Conservation (phyloP, 169 alveolate genomes). For the Plasmodium vivax region DNA sequence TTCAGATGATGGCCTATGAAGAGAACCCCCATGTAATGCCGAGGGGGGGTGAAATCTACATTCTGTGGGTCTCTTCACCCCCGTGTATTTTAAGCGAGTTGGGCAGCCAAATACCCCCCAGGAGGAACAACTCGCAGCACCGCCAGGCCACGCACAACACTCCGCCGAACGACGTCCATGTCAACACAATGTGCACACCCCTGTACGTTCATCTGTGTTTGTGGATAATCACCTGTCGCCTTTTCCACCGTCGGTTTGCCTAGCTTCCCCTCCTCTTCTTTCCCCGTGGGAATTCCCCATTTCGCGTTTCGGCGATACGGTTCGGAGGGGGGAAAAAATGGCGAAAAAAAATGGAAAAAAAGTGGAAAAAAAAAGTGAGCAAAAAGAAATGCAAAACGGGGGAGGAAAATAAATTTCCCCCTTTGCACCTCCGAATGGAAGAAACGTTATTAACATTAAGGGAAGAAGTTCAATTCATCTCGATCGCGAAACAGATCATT, state of each 20-base stretch:
- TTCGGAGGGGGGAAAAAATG: neutral
- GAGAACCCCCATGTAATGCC: neutral
- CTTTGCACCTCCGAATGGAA: neutral
- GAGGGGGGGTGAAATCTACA: neutral
- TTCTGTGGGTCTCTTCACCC: neutral
- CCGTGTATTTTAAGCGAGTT: neutral
- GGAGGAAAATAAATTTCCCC: neutral
- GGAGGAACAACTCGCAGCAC: neutral
- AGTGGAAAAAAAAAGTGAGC: neutral
- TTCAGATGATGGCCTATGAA: neutral
- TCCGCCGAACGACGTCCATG: neutral
- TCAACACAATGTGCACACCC: neutral
- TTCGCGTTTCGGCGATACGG: neutral
- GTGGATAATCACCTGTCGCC: neutral
- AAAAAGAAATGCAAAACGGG: neutral
- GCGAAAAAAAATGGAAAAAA: neutral
- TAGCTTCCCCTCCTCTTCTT: neutral
- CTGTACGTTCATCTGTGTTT: neutral
- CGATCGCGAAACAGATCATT: neutral
- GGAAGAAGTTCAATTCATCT: neutral
- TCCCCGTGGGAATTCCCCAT: neutral
- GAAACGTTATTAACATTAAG: neutral
- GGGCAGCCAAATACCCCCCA: neutral
- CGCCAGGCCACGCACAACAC: neutral
- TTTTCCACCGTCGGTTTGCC: neutral